phyloP scores from a whole-genome alignment of 306 rosid genomes.

The Nissolia schottii region DNA sequence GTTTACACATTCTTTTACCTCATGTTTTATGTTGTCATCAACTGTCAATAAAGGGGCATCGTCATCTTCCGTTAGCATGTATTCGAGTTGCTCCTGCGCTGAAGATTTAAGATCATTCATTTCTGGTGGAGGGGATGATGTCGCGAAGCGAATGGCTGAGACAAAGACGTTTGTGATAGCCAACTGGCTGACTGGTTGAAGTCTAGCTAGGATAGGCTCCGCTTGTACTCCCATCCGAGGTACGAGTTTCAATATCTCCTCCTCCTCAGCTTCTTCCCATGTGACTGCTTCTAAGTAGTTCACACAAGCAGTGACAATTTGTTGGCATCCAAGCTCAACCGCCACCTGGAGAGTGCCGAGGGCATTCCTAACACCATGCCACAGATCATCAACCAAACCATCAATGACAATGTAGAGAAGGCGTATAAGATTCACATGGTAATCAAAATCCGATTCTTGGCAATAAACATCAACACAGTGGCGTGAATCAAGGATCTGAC shows the following conservation, averaged over 20 bases:
- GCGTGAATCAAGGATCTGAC: constrained; percentile 86
- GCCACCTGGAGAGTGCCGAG: constrained; percentile 81
- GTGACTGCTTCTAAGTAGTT: constrained; percentile 84
- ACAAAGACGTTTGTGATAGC: constrained; percentile 53
- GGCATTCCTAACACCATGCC: constrained; percentile 81
- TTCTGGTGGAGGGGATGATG: constrained; percentile 59
- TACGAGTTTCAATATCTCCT: constrained; percentile 74
- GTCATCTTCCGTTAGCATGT: constrained; percentile 94
- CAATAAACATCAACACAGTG: constrained; percentile 84
- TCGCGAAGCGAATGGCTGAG: constrained; percentile 68
- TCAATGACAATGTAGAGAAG: constrained; percentile 57
- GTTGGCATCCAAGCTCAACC: constrained; percentile 69
- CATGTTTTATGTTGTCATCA: constrained; percentile 53
- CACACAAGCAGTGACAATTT: constrained; percentile 64
- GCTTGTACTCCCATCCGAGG: constrained; percentile 68
- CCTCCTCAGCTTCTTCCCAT: constrained; percentile 97
- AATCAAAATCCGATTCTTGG: constrained; percentile 70
- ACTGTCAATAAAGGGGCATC: constrained; percentile 70
- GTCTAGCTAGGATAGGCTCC: constrained; percentile 84
- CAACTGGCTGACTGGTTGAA: constrained; percentile 73
- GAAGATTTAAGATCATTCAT: constrained; percentile 79
- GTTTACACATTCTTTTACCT: constrained; percentile 66
- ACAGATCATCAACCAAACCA: constrained; percentile 58
- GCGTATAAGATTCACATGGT: constrained; percentile 70
- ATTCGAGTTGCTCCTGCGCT: constrained; percentile 91